These are phyloP conservation scores for Oidiodendron maius DNA, from an alignment of 495 filamentous ascomycete species.

Conservation along the genomic window DNA sequence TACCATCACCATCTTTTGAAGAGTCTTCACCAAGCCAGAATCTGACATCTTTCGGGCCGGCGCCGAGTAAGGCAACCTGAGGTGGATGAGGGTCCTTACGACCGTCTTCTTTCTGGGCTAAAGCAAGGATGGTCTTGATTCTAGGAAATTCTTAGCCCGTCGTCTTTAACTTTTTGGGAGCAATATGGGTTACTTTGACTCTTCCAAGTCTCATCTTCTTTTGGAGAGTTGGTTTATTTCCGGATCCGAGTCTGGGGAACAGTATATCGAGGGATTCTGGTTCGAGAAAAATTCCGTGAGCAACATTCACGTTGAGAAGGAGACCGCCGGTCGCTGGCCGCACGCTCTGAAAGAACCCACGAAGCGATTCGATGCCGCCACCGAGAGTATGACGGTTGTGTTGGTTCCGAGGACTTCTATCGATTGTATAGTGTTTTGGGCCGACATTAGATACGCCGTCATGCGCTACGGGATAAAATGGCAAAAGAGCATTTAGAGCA, in stretches of 20 bases:
- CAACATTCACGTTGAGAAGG: slow-evolving; percentile 54
- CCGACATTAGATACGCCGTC: slow-evolving; percentile 23
- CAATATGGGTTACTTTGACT: slow-evolving; percentile 37
- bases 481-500: slow-evolving; percentile 43
- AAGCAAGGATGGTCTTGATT: slow-evolving; percentile 39
- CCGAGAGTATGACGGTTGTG: slow-evolving; percentile 21
- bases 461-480: slow-evolving; percentile 31
- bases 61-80: slow-evolving; percentile 30
- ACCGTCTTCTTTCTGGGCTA: slow-evolving; percentile 34
- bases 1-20: not conserved
- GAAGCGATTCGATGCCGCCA: slow-evolving; percentile 42
- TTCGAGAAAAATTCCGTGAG: slow-evolving; percentile 39
- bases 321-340: slow-evolving; percentile 58
- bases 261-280: slow-evolving; percentile 14
- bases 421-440: slow-evolving; percentile 35
- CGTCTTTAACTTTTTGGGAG: slow-evolving; percentile 33
- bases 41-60: slow-evolving; percentile 42
- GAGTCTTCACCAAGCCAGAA: slow-evolving; percentile 34
- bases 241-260: slow-evolving; percentile 7
- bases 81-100: slow-evolving; percentile 27
- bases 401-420: slow-evolving; percentile 8
- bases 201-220: slow-evolving; percentile 37
- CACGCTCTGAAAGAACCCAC: slow-evolving; percentile 65
- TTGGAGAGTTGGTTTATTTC: slow-evolving; percentile 20
- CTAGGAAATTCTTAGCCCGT: slow-evolving; percentile 22